These are phyloP conservation scores for Byssochlamys sp. DNA, from an alignment of 2,329 filamentous ascomycete species.

Conservation along the genomic window DNA sequence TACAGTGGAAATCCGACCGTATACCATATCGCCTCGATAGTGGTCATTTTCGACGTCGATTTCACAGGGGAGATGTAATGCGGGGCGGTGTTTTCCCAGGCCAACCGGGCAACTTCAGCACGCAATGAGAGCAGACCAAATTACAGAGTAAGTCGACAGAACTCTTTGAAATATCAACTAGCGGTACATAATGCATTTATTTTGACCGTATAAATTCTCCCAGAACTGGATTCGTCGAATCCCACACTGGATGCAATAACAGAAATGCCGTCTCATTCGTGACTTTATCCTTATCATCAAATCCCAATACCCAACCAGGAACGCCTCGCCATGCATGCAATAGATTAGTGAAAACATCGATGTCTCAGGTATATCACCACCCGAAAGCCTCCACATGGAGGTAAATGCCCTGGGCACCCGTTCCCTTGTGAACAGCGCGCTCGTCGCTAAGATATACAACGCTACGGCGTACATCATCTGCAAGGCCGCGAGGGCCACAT, in stretches of 20 bases:
- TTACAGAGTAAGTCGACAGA: background rate
- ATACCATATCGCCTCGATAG: too few species aligned
- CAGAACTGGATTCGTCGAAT: background rate
- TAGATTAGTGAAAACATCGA: background rate
- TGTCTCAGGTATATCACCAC: conserved; percentile 17
- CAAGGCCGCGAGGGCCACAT: conserved; percentile 49
- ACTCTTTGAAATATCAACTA: background rate
- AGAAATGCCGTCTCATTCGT: background rate
- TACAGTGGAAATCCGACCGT: too few species aligned
- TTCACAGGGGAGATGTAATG: background rate
- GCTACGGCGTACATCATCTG: conserved; percentile 45
- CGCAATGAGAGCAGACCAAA: background rate
- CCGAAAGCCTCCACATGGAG: conserved; percentile 51
- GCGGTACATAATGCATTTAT: background rate
- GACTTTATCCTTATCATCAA: background rate
- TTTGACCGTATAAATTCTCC: background rate
- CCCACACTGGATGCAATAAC: background rate
- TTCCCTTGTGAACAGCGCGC: conserved; percentile 58
- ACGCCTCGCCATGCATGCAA: background rate
- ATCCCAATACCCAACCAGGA: background rate
- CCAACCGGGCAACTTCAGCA: background rate
- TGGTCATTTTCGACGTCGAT: too few species aligned
- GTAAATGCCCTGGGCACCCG: conserved; percentile 55
- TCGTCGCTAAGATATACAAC: conserved; percentile 54
- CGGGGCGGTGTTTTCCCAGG: background rate